Base-by-base conservation (phyloP, 2,329 filamentous ascomycete genomes). In the Fonsecaea multimorphosa region DNA sequence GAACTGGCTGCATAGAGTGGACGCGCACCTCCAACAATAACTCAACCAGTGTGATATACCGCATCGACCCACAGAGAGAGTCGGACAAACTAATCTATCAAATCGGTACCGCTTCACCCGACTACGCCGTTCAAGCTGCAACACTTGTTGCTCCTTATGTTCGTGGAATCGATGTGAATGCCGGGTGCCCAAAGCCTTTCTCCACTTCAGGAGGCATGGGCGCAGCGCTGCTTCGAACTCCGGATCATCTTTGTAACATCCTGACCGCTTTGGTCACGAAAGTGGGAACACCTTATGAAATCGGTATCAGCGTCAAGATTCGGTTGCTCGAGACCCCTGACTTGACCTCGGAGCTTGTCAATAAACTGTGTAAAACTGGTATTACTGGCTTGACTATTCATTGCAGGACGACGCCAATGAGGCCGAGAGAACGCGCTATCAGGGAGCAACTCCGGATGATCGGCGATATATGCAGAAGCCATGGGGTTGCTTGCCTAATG, bases 301-400 rank as follows among this genome's bases (percentile, higher is more conserved):
- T 99, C 70, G 93, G 94, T 63, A 95, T 99, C 75, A 96, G 92
- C 73, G 95, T 99, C 72, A 99, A 99, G 82, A 99, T 99, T 65
- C 88, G 95, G 56, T 85, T 99, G 29, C 84, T 99, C 1, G 88
- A 93, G 61, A 91, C 89, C 0, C 82, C 90, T 0, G 89, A 88
- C 65, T 81, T 90, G 74, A 99, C 95, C 0, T 88, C 91, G 72
- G 82, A 82, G 1, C 83, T 99, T 16, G 94, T 99, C 14, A 84
- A 88, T 58, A 84, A 87, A 64, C 87, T 99, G 2, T 91, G 91
- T 70, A 85, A 84, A 58, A 99, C 95, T 0, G 95, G 95, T 1
- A 98, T 99, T 76, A 95, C 89, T 1, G 93, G 91, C 0, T 81
- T 99, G 69, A 98, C 95, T 0, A 87, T 68, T 0, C 95, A 99